These are phyloP conservation scores for Rhododendron ovatum DNA, from an alignment of 148 eudicot genomes.

Conservation along the genomic window DNA sequence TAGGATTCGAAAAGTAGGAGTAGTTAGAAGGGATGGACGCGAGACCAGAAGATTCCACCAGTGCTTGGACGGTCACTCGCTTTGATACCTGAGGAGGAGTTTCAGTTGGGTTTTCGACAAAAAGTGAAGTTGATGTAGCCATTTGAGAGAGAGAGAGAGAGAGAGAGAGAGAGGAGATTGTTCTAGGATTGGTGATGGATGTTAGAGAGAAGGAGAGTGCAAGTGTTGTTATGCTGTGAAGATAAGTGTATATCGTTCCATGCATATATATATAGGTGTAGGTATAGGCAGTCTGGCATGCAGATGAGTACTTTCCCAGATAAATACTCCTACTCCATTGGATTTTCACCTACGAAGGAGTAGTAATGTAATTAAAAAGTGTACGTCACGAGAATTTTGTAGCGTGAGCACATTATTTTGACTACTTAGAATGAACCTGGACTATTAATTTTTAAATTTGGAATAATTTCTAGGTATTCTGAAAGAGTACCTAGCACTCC, in stretches of 20 bases:
- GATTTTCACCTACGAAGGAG: too few relatives aligned
- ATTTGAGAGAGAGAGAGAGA: not conserved
- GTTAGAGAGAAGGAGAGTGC: not conserved
- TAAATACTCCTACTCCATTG: too few relatives aligned
- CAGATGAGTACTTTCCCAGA: not conserved
- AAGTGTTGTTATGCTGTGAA: not conserved
- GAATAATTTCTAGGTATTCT: too few relatives aligned
- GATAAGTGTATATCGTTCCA: not conserved
- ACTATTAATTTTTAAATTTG: too few relatives aligned
- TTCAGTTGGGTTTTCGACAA: not conserved
- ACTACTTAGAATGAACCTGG: too few relatives aligned
- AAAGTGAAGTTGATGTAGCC: not conserved
- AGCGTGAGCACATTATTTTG: not conserved
- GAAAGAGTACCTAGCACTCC: too few relatives aligned
- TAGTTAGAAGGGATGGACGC: constrained; percentile 6
- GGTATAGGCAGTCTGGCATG: not conserved
- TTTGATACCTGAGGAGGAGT: not conserved
- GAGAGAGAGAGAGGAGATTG: not conserved
- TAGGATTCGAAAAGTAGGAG: not conserved
- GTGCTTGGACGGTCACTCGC: not conserved
- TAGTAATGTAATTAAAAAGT: too few relatives aligned
- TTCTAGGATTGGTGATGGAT: not conserved
- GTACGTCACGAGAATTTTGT: not conserved
- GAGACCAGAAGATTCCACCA: constrained; percentile 12
- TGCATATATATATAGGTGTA: not conserved